phyloP scores from a whole-genome alignment of 2,329 filamentous ascomycete species.

The Calonectria pteridis region DNA sequence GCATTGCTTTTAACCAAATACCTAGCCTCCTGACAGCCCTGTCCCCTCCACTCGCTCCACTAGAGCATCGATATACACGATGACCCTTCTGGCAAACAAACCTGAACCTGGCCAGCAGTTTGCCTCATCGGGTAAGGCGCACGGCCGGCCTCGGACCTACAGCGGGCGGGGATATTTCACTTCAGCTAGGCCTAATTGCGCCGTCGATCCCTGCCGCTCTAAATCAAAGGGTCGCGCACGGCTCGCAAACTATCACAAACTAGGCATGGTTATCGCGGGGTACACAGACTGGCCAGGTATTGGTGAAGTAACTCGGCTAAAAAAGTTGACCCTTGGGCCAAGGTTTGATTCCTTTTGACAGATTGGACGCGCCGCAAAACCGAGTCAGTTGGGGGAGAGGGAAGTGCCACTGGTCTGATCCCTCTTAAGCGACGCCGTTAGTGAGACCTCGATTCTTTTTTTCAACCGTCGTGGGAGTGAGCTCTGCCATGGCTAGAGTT shows the following conservation, averaged over 20 bases:
- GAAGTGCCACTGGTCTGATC: background rate
- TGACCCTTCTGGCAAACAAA: background rate
- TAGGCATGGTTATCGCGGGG: background rate
- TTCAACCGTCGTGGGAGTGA: background rate
- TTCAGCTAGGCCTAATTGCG: background rate
- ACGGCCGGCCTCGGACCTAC: slow-evolving; percentile 1
- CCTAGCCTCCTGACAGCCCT: background rate
- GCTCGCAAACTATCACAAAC: slow-evolving; percentile 7
- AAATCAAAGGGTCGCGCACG: slow-evolving; percentile 1
- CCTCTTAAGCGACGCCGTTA: background rate
- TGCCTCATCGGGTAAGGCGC: background rate
- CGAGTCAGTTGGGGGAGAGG: too few relatives aligned
- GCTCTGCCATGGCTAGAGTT: background rate
- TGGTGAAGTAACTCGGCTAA: background rate
- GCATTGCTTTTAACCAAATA: background rate
- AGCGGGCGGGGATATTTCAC: background rate
- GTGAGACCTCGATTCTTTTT: background rate
- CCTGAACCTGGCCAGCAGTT: background rate
- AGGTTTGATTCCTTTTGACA: background rate
- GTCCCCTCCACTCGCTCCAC: background rate
- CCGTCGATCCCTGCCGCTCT: slow-evolving; percentile 36
- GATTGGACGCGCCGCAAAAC: background rate
- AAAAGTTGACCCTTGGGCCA: background rate
- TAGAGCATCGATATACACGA: background rate
- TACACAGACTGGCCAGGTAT: background rate